Evolutionary conservation across 306 rosid genomes (phyloP).

Genomic region (Sicyos edulis): DNA sequence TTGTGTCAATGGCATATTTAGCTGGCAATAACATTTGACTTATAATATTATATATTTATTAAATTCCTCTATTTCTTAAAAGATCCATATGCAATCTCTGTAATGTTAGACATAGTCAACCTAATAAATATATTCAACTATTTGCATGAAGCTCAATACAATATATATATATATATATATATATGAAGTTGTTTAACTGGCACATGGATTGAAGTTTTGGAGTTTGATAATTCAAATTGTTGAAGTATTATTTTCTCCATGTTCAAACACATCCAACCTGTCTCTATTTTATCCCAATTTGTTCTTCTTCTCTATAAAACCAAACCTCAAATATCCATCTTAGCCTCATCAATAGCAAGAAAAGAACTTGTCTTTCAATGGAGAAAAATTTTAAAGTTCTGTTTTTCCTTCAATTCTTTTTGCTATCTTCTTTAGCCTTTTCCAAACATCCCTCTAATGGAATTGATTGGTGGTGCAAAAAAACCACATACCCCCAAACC

Average conservation of each 20-base stretch:
- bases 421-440: background rate
- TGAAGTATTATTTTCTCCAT: background rate
- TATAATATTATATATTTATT: background rate
- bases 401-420: constrained; percentile 10
- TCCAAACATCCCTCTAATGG: too few relatives aligned
- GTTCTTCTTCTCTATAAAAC: constrained; percentile 5
- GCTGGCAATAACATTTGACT: background rate
- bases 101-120: background rate
- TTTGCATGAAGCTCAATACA: background rate
- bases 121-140: background rate
- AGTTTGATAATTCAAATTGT: constrained; percentile 12
- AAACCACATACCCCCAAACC: constrained; percentile 48
- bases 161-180: too few relatives aligned
- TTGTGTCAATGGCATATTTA: too few relatives aligned
- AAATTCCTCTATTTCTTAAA: background rate
- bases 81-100: background rate
- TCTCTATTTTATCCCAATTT: constrained; percentile 11
- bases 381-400: constrained; percentile 9
- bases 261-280: constrained; percentile 18
- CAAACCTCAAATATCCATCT: background rate
- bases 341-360: background rate
- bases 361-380: background rate
- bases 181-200: background rate
- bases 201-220: background rate
- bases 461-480: constrained; percentile 45